Conservation (phyloP, 805 yeast genomes). For the Pichia nakasei region DNA sequence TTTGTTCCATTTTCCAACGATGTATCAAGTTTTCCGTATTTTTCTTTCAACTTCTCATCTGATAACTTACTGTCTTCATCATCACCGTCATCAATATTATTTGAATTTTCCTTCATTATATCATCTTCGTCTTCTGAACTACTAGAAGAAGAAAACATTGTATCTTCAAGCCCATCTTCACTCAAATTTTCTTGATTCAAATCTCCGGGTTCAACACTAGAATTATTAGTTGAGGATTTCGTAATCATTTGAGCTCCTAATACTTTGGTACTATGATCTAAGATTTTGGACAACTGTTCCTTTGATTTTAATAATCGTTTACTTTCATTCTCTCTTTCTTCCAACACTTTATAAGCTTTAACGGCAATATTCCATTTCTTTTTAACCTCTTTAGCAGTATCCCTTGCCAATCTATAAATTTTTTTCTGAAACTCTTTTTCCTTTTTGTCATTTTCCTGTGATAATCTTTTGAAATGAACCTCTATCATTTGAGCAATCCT, state of each 20-base stretch:
- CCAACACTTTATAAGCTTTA: conserved; percentile 65
- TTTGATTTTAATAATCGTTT: conserved; percentile 74
- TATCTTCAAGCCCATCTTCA: conserved; percentile 15
- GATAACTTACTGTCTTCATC: conserved; percentile 40
- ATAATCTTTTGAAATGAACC: conserved; percentile 72
- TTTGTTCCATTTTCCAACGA: conserved; percentile 7
- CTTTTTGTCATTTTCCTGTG: conserved; percentile 82
- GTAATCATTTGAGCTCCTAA: conserved; percentile 70
- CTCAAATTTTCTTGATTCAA: conserved; percentile 15
- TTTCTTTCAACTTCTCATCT: conserved; percentile 46
- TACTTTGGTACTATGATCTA: conserved; percentile 85
- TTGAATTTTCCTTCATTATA: conserved; percentile 5
- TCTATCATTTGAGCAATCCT: conserved; percentile 79
- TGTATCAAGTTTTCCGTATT: conserved; percentile 39
- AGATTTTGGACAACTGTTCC: conserved; percentile 76
- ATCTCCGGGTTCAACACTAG: conserved; percentile 13
- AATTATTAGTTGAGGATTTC: conserved; percentile 16
- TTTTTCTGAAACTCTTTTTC: conserved; percentile 67
- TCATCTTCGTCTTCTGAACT: conserved; percentile 16
- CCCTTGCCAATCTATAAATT: conserved; percentile 62
- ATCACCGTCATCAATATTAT: conserved; percentile 19
- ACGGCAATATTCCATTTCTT: conserved; percentile 88
- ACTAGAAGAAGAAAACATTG: neutral
- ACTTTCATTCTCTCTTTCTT: conserved; percentile 71
- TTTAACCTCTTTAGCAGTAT: conserved; percentile 75